Base-by-base conservation (phyloP, 257 asterid species). In the Forsythia viridissima region DNA sequence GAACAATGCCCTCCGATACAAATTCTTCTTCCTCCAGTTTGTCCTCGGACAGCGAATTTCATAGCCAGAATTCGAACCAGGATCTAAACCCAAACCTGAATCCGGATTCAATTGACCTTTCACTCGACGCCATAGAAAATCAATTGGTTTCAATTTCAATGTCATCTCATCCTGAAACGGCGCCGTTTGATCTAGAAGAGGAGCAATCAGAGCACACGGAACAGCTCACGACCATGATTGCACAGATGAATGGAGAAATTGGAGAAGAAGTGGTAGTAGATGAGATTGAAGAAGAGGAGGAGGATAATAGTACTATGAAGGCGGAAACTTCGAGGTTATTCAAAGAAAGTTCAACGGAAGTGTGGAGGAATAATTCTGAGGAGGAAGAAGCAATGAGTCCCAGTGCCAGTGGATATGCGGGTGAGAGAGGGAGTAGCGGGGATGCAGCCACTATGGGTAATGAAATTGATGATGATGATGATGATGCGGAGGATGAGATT, bases 401-500 rank as follows among this genome's bases (percentile, higher is more conserved):
- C 48, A 90, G 96, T 78, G 93, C 98, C 81, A 93, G 98, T 73
- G 98, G 97, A 12, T 96, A 93, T 78, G 98, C 96, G 3, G 98
- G 93, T 30, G 98, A 88, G 88, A 88, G 86, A 86, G 99, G 99
- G 73, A 93, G 98, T 85, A 91, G 70, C 13, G 39, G 16, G 18
- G 40, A 30, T 63, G 70, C 70, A 21, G 39, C 94, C 82, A 92
- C 96, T 71, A 91, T 89, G 65, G 85, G 85, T 30, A 91, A 85
- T 30, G 92, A 89, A 73, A 89, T 87, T 36, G 88, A 86, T 77
- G 91, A 88, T 66, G 92, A 85, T 8, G 89, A 85, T 59, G 80
- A 78, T 52, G 72, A 30, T 4, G 36, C 13, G 1, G 36, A 57
- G 24, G 82, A 76, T 71, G 91, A 85, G 83, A 88, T 87, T 80